These are phyloP conservation scores for Pseudogymnoascus sp. DNA, from an alignment of 2,329 filamentous ascomycete genomes.

Conservation along the genomic window DNA sequence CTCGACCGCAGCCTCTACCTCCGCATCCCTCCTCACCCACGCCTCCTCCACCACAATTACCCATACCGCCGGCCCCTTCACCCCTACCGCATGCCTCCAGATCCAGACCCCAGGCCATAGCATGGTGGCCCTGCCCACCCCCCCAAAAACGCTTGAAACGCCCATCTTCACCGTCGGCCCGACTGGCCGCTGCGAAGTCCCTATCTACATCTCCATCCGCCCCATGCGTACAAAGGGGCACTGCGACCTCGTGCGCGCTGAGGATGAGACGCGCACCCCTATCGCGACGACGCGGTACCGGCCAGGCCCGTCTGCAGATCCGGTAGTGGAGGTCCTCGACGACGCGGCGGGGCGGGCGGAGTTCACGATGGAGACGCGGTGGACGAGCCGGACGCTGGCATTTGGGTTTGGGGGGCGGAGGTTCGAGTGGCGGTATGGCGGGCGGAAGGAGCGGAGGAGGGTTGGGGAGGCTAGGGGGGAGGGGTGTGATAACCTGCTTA, in stretches of 20 bases:
- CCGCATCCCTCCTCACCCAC: background rate
- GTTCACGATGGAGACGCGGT: conserved; percentile 25
- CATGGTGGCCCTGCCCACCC: conserved; percentile 35
- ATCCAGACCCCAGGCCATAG: conserved; percentile 40
- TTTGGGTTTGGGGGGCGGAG: conserved; percentile 40
- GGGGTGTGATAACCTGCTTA: conserved; percentile 36
- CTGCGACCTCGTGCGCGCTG: conserved; percentile 39
- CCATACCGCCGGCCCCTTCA: conserved; percentile 27
- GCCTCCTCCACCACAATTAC: conserved; percentile 9
- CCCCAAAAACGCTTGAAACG: conserved; percentile 33
- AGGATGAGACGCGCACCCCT: conserved; percentile 28
- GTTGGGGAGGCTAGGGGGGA: conserved; percentile 37
- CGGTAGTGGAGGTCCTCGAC: conserved; percentile 31
- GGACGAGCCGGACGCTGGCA: conserved; percentile 38
- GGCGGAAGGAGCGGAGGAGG: conserved; percentile 37
- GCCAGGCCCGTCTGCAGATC: conserved; percentile 46
- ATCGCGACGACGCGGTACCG: conserved; percentile 47
- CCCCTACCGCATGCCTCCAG: conserved; percentile 38
- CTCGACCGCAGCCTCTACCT: background rate
- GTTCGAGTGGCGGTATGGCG: conserved; percentile 49
- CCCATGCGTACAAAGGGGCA: conserved; percentile 38
- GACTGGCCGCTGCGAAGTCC: conserved; percentile 26
- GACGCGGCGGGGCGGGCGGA: conserved; percentile 9
- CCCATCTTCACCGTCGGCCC: conserved; percentile 36
- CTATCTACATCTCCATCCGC: conserved; percentile 45